phyloP scores from a whole-genome alignment of 768 basidiomycete genomes.

The Aureoboletus auriporus region DNA sequence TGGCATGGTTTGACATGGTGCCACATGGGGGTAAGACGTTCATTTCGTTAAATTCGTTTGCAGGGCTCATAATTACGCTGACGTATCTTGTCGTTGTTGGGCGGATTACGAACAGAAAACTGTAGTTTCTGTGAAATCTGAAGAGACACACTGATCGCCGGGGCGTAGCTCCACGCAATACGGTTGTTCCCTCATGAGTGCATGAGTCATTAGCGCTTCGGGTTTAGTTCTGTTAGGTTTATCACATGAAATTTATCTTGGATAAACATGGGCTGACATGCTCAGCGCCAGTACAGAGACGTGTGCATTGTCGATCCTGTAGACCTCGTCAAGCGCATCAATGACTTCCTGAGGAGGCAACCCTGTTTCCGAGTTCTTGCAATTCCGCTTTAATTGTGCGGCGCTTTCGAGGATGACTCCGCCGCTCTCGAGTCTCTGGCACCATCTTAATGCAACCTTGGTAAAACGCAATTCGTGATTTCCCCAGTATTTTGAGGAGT shows the following conservation, averaged over 20 bases:
- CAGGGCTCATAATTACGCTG: conserved; percentile 18
- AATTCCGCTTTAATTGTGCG: conserved; percentile 42
- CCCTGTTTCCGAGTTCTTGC: conserved; percentile 46
- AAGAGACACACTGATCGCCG: no score
- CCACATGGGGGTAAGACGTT: conserved; percentile 16
- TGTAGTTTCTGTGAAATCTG: no score
- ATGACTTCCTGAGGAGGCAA: conserved; percentile 52
- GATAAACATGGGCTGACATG: not conserved
- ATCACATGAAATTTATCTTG: not conserved
- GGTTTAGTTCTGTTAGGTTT: no score
- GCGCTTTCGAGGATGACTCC: conserved; percentile 47
- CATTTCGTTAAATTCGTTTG: conserved; percentile 16
- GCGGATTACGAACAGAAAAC: conserved; percentile 12
- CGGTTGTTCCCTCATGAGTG: no score
- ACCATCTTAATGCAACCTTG: conserved; percentile 60
- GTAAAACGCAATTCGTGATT: conserved; percentile 44
- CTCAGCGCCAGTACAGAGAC: conserved; percentile 36
- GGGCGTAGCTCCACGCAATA: conserved; percentile 16
- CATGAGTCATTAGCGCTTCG: no score
- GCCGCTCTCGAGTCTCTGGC: conserved; percentile 45
- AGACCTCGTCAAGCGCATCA: conserved; percentile 47
- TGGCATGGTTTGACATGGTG: conserved; percentile 9
- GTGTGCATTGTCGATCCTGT: conserved; percentile 34
- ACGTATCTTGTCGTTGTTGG: conserved; percentile 14
- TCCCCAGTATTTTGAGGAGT: no score